Evolutionary conservation across 2,329 filamentous ascomycete species (phyloP).

Genomic region (Diaporthe eres): DNA sequence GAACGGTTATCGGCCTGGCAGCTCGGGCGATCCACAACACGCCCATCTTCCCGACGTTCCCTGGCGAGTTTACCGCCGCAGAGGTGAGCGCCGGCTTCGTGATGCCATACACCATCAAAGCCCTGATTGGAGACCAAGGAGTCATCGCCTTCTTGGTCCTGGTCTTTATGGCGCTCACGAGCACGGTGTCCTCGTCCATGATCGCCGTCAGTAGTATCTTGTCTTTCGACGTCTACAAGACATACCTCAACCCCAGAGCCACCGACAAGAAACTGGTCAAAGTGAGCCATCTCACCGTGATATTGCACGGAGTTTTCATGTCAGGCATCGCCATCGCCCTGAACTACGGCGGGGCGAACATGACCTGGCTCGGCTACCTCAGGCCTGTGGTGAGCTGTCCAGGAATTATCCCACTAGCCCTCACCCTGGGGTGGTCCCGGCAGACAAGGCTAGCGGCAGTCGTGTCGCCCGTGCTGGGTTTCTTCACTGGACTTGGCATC

Average conservation of each 20-base stretch:
- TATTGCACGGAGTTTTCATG: constrained; percentile 63
- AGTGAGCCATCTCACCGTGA: constrained; percentile 62
- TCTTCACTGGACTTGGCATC: constrained; percentile 57
- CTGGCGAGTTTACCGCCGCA: constrained; percentile 54
- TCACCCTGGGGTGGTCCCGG: constrained; percentile 60
- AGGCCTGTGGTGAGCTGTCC: constrained; percentile 47
- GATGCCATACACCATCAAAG: constrained; percentile 61
- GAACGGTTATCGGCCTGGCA: constrained; percentile 61
- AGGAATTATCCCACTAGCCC: constrained; percentile 59
- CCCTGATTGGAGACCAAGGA: constrained; percentile 58
- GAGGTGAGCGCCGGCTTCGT: constrained; percentile 61
- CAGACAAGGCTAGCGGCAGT: constrained; percentile 59
- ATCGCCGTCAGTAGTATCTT: constrained; percentile 66
- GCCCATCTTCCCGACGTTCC: constrained; percentile 60
- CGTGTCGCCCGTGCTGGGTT: constrained; percentile 56
- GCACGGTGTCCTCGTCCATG: constrained; percentile 63
- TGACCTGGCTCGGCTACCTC: constrained; percentile 58
- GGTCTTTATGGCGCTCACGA: constrained; percentile 66
- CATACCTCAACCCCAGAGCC: constrained; percentile 62
- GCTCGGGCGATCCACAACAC: constrained; percentile 61
- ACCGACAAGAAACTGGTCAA: constrained; percentile 57
- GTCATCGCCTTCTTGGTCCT: constrained; percentile 61
- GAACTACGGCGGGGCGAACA: constrained; percentile 63
- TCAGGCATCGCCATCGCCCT: constrained; percentile 61
- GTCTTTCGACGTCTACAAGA: constrained; percentile 64